Evolutionary conservation across 2,329 filamentous ascomycete genomes (phyloP), one percentile per base, ranked within the genome.

Genomic region (Ceratocystis destructans): DNA sequence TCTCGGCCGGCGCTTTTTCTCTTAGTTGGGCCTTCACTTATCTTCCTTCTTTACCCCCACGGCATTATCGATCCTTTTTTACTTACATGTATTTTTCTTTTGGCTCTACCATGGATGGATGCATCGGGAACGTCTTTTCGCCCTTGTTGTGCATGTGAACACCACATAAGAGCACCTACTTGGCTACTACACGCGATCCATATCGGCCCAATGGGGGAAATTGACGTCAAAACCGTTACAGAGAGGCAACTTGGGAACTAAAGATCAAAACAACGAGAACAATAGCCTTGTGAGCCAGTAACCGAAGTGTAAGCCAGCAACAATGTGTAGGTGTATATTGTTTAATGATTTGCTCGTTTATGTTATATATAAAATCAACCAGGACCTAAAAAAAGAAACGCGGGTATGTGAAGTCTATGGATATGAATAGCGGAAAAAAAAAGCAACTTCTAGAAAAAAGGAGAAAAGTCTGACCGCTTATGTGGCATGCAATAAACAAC

Each of bases 391-490:
- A 45, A 10, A 28, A 20, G n/a, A 44, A 57, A 57, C 53, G 53
- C 22, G 53, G 53, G 53, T 33, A 57, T 57, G 53, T 57, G 28
- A 41, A 57, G 53, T 57, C 53, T 57, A 57, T 57, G 53, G 25
- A 57, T 57, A 57, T 57, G 53, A 44, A 7, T n/a, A 41, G 22
- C 31, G 22, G 46, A 31, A 33, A 28, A 57, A 45, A 20, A 64
- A 44, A 2, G 15, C 31, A 12, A 20, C 17, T 15, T 50, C 46
- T 50, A 64, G 12, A 44, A 64, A 55, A 25, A 44, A 41, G 31
- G 12, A 5, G 22, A 12, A 15, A 53, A 48, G 17, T 5, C 28
- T 3, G 25, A 17, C 22, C 5, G 20, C 31, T 15, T 25, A 57
- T 17, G 25, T 28, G 12, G 46, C 46, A 50, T 50, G 46, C n/a